Percentiles rank a stretch among this genome's conserved stretches.
Conservation (phyloP, 2,329 filamentous ascomycete species). For the Apiospora arundinis region DNA sequence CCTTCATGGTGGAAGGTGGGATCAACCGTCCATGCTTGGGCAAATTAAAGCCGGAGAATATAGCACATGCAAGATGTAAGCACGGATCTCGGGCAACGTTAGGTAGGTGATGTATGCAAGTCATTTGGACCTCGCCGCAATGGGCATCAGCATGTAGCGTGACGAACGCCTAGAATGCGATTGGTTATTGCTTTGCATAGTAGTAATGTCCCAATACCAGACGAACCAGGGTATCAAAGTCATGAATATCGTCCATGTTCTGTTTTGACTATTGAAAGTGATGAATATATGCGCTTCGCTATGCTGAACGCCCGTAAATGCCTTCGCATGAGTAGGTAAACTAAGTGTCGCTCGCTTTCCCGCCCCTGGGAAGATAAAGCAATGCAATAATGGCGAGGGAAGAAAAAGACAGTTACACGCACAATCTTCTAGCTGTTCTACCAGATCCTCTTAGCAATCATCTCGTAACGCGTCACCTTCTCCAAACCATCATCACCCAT, state of each 20-base stretch:
- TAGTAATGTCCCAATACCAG: too few relatives aligned
- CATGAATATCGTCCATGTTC: too few relatives aligned
- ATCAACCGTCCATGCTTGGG: neutral
- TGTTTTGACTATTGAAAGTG: neutral
- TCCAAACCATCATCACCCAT: constrained; percentile 58
- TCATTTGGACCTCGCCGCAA: neutral
- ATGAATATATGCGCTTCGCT: neutral
- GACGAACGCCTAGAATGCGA: neutral
- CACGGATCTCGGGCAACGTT: neutral
- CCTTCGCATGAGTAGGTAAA: neutral
- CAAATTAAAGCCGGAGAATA: neutral
- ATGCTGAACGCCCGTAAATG: constrained; percentile 11
- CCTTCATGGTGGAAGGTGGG: neutral
- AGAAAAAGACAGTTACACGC: neutral
- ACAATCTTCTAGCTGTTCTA: constrained; percentile 44
- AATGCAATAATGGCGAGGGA: neutral
- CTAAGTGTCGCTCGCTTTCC: neutral
- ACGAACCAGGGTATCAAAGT: too few relatives aligned
- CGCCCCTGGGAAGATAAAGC: neutral
- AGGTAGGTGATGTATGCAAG: neutral
- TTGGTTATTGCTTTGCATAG: neutral
- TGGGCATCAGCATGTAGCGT: neutral
- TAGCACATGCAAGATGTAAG: neutral
- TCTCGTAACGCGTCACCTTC: constrained; percentile 81
- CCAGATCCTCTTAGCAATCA: constrained; percentile 98